Base-by-base conservation (phyloP, 306 rosid genomes). In the Carpinus fangiana region DNA sequence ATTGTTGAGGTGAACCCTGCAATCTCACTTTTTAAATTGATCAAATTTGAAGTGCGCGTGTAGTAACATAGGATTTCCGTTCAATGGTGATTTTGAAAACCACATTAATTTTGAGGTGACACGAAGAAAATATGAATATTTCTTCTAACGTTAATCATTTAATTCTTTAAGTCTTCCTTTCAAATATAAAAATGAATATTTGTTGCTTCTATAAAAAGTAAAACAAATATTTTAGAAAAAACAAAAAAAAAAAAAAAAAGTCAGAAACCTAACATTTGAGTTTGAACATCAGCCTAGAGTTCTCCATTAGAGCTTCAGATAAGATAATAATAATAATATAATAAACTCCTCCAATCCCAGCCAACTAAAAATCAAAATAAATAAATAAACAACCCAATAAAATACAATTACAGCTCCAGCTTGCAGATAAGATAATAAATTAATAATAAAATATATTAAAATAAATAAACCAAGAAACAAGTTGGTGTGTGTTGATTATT, bases 281-380 rank as follows among this genome's bases (percentile, higher is more conserved):
- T 18, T 75, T 75, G 34, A 81, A 81, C 52, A 83, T 83, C 77
- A 80, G 66, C 72, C 80, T 78, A 78, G 83, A 83, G 85, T 46
- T 36, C 82, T 81, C 81, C 73, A 78, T 72, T 78, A 83, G 83
- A 80, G 79, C 87, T 83, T 72, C 72, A 31, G 61, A 31, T 31
- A 12, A 70, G 77, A 64, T 52, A 45, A 31, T 31, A 31, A 31
- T 31, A 45, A 4, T 31, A 23, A 59, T 73, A 76, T 72, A 81
- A 59, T 10, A 78, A 12, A 66, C 73, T 66, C 48, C 50, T 72
- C 83, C 62, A 71, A 52, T 76, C 61, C 67, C 12, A 84, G 64
- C 83, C 52, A 72, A 72, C 60, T 55, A 43, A 64, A 73, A 62
- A 21, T 67, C 7, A 13, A 31, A 71, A 34, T 38, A 76, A 75